Base-by-base conservation (phyloP, 78 protist species). In the Dictyostelium purpureum region DNA sequence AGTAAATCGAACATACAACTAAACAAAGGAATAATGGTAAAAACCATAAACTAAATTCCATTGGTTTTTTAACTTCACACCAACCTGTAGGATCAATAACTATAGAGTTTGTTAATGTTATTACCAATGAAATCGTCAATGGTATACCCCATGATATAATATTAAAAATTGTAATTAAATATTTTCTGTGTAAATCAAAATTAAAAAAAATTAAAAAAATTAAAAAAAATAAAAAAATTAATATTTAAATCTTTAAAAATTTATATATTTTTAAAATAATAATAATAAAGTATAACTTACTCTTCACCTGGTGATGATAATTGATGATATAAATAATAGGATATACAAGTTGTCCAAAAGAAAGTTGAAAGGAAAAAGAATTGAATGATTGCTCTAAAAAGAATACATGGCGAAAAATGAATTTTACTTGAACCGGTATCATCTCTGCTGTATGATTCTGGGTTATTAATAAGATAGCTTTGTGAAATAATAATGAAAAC, bases 291-390 rank as follows among this genome's bases (percentile, higher is more conserved):
- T 9, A 19, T 33, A 76, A 18, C 31, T 43, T 85, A 85, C 91
- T 71, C 52, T 73, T 38, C 57, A 42, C 43, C 71, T 18, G 91
- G 91, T 66, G 77, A 47, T n/a, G 91, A 85, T 45, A 85, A 45
- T 85, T 85, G 91, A 43, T 85, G 49, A 47, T 73, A 85, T 26
- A 85, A 65, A 85, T 85, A 85, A 45, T 54, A 70, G 9, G 91
- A 52, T 11, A 85, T 85, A 59, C 82, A 85, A 43, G 83, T 61
- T n/a, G 91, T 73, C 75, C 79, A 73, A 45, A 85, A 59, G 74
- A 85, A 85, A 12, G 91, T 85, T 14, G 91, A 54, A 35, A 85
- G 37, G 43, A 66, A 85, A 65, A 61, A 73, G 71, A 85, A 85
- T 43, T 85, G 91, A 31, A 85, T 85, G 3, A 52, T 4, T 2